phyloP scores from a whole-genome alignment of 768 basidiomycete genomes.

The Hydnomerulius pinastri region DNA sequence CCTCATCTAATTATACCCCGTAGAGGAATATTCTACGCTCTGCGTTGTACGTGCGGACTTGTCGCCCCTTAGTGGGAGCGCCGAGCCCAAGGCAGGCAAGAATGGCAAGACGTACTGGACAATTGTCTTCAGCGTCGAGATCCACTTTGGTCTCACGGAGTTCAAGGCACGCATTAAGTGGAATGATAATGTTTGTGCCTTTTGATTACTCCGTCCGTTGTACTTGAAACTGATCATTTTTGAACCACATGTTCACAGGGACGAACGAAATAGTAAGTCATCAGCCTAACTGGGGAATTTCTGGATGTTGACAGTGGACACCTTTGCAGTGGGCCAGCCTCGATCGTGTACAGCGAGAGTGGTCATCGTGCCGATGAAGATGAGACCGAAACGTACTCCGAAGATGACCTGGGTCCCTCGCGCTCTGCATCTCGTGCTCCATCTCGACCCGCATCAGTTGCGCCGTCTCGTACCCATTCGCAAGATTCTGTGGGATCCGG shows the following conservation, averaged over 20 bases:
- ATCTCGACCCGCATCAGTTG: conserved; percentile 46
- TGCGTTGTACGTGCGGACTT: conserved; percentile 80
- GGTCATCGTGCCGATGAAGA: conserved; percentile 76
- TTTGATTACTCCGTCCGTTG: not conserved
- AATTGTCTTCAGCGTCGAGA: conserved; percentile 82
- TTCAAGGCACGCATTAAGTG: conserved; percentile 83
- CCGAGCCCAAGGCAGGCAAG: conserved; percentile 63
- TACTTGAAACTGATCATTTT: conserved; percentile 3
- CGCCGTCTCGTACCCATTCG: conserved; percentile 57
- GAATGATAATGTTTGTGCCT: conserved; percentile 67
- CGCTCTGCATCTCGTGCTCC: conserved; percentile 35
- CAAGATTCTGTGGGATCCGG: conserved; percentile 41
- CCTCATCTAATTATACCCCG: conserved; percentile 2
- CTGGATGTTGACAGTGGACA: not conserved
- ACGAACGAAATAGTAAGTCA: conserved; percentile 68
- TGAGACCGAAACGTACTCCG: conserved; percentile 62
- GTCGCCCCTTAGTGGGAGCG: conserved; percentile 70
- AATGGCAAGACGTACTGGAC: conserved; percentile 79
- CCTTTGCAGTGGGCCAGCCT: conserved; percentile 64
- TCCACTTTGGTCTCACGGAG: conserved; percentile 81
- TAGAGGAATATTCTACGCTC: conserved; percentile 73
- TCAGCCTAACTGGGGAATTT: not conserved
- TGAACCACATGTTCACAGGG: conserved; percentile 45
- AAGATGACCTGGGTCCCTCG: conserved; percentile 54
- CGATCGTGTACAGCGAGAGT: conserved; percentile 81